phyloP scores from a whole-genome alignment of 2,329 filamentous ascomycete species.

The Xylaria sp. region DNA sequence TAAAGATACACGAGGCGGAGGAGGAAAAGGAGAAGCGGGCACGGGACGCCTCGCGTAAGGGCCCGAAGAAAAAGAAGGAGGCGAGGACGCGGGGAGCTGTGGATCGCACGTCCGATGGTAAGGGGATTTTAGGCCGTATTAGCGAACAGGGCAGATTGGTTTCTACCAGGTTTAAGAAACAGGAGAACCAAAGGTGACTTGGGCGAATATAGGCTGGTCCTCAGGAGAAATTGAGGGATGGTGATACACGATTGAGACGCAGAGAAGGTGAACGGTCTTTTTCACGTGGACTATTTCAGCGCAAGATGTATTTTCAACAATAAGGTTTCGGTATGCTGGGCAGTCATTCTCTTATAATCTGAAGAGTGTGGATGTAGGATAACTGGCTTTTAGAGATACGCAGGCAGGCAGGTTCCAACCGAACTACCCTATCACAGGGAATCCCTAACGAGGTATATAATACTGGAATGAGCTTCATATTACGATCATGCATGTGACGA shows the following conservation, averaged over 20 bases:
- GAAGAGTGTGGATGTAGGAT: neutral
- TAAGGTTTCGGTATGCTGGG: neutral
- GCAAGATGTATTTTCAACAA: neutral
- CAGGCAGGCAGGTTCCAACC: too few species aligned
- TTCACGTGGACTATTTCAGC: too few species aligned
- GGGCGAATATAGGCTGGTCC: neutral
- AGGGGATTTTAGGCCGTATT: conserved; percentile 4
- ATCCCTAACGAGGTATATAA: neutral
- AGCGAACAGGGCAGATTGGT: conserved; percentile 7
- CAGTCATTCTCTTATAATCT: neutral
- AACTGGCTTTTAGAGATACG: neutral
- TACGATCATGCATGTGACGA: neutral
- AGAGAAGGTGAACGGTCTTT: neutral
- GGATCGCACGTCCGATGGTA: neutral
- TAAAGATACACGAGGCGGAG: neutral
- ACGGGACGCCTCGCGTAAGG: neutral
- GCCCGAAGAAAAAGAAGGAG: neutral
- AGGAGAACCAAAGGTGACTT: neutral
- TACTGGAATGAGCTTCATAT: neutral
- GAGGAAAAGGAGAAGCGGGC: neutral
- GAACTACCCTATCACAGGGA: neutral
- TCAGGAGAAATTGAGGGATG: neutral
- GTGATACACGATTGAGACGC: neutral
- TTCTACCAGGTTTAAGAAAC: conserved; percentile 8
- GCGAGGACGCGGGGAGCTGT: neutral